Base-by-base conservation (phyloP, 2,329 filamentous ascomycete genomes). In the Botrytis cinerea region DNA sequence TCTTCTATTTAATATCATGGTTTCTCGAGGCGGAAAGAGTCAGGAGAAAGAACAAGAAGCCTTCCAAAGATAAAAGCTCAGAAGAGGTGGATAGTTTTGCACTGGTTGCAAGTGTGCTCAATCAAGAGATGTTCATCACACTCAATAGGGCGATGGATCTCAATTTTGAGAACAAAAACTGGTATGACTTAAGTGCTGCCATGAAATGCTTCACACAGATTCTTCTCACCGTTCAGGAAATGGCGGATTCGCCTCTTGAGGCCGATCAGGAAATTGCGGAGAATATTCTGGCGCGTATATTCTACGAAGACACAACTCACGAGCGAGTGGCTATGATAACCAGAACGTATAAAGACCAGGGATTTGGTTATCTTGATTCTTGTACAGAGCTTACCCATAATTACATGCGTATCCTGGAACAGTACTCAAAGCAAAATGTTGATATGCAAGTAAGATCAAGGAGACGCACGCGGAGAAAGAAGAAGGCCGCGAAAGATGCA, bases 191-290 rank as follows among this genome's bases (percentile, higher is more conserved):
- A 25, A 93, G 94, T 72, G 92, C 95, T 0, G 91, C 93, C 66
- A 96, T 98, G 90, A 91, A 93, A 72, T 98, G 95, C 80, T 97
- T 98, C 80, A 98, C 95, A 0, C 95, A 98, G 80, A 96, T 98
- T 77, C 86, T 97, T 32, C 87, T 97, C 40, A 97, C 95, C 0
- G 92, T 98, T 2, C 94, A 97, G 79, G 93, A 97, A 75, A 98
- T 99, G 95, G 86, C 91, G 1, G 90, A 92, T 64, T 96, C 93
- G 1, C 87, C 89, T 0, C 88, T 93, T 45, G 95, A 98, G 75
- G 95, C 98, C n/a, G 93, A 99, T 77, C 92, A 97, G 80, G 96
- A 98, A 78, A 98, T 99, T 81, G 95, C 96, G 0, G 95, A 99
- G 81, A 99, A 99, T 78, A 98, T 97, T 20, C 89, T 97, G 70